These are phyloP conservation scores for Acrocalymma vagum DNA, from an alignment of 2,329 filamentous ascomycete genomes.

Conservation along the genomic window DNA sequence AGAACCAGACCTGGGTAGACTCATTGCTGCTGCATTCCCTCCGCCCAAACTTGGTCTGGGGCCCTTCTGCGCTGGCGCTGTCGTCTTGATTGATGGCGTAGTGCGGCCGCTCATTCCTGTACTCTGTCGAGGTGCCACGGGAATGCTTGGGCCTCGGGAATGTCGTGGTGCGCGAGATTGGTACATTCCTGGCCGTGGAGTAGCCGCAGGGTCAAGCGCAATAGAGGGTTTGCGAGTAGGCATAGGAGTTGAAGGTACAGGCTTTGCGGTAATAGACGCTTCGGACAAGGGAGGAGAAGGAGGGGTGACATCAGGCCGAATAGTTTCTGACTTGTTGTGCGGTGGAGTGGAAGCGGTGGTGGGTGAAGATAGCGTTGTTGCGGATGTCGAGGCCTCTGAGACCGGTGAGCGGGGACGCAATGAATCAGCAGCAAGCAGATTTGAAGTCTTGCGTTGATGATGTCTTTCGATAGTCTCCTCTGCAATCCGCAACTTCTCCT, in stretches of 20 bases:
- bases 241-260: constrained; percentile 50
- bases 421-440: constrained; percentile 58
- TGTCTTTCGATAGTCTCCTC: constrained; percentile 60
- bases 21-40: constrained; percentile 58
- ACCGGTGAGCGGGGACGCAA: constrained; percentile 71
- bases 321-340: constrained; percentile 68
- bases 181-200: constrained; percentile 62
- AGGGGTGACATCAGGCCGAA: constrained; percentile 77
- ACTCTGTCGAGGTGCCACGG: constrained; percentile 50
- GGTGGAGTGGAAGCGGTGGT: constrained; percentile 88
- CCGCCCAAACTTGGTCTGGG: constrained; percentile 53
- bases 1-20: constrained; percentile 71
- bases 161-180: constrained; percentile 57
- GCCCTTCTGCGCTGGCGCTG: constrained; percentile 45
- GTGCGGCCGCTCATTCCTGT: constrained; percentile 46
- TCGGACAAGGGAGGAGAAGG: constrained; percentile 96
- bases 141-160: constrained; percentile 67
- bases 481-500: constrained; percentile 87
- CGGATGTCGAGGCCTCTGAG: constrained; percentile 79
- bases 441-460: constrained; percentile 60
- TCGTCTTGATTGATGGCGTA: constrained; percentile 53
- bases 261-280: constrained; percentile 67
- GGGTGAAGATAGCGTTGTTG: constrained; percentile 87
- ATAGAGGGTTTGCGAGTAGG: constrained; percentile 54
- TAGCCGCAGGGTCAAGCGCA: constrained; percentile 60